These are phyloP conservation scores for Pelargonium myrrhifolium DNA, from an alignment of 441 rosid genomes.

Conservation along the genomic window DNA sequence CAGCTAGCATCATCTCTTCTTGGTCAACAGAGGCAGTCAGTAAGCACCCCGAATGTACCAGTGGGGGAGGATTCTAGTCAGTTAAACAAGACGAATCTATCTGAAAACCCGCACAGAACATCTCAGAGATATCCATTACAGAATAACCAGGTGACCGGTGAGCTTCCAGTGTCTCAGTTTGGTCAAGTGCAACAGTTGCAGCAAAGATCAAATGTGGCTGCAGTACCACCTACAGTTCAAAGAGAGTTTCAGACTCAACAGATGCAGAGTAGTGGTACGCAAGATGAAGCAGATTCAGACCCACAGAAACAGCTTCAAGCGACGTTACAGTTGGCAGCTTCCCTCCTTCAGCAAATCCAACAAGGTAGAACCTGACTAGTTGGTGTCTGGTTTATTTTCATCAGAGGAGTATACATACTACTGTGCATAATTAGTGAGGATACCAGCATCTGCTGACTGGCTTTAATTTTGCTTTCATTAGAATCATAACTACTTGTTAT, in stretches of 20 bases:
- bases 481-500: neutral
- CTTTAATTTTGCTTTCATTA: neutral
- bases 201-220: slow-evolving; percentile 31
- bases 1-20: slow-evolving; percentile 63
- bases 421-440: neutral
- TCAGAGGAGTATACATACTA: too few species aligned
- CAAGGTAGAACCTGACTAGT: slow-evolving; percentile 49
- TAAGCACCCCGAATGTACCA: slow-evolving; percentile 14
- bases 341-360: slow-evolving; percentile 95
- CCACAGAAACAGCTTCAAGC: slow-evolving; percentile 92
- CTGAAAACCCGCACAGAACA: slow-evolving; percentile 28
- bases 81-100: slow-evolving; percentile 19
- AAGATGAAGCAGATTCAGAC: slow-evolving; percentile 62
- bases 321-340: slow-evolving; percentile 85
- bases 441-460: neutral
- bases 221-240: slow-evolving; percentile 11
- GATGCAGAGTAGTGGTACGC: slow-evolving; percentile 29
- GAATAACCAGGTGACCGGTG: slow-evolving; percentile 28
- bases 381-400: neutral
- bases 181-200: slow-evolving; percentile 41
- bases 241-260: slow-evolving; percentile 25
- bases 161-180: slow-evolving; percentile 38
- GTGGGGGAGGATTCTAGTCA: slow-evolving; percentile 31
- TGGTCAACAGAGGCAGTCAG: slow-evolving; percentile 53
- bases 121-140: slow-evolving; percentile 24